Evolutionary conservation across 2,329 filamentous ascomycete species (phyloP).

Genomic region (Sarocladiaceae sp.): DNA sequence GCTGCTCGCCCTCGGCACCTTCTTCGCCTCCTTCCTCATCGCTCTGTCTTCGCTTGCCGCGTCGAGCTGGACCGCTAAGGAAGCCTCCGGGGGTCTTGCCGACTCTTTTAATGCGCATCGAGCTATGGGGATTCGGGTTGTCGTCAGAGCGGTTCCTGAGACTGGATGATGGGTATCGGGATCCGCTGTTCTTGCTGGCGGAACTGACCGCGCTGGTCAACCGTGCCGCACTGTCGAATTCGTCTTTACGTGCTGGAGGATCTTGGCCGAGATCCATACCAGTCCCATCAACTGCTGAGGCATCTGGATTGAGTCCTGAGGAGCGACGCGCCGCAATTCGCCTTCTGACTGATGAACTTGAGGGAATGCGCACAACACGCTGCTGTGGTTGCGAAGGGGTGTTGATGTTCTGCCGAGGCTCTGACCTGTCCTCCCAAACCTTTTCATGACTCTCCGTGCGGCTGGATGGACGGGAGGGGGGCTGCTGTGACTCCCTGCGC

Average conservation of each 20-base stretch:
- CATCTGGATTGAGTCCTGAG: constrained; percentile 27
- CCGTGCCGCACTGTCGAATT: constrained; percentile 43
- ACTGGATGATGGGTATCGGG: constrained; percentile 44
- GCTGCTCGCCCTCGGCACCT: constrained; percentile 34
- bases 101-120: constrained; percentile 70
- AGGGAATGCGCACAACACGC: constrained; percentile 48
- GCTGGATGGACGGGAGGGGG: constrained; percentile 24
- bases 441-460: constrained; percentile 31
- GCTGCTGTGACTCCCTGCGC: constrained; percentile 14
- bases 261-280: constrained; percentile 43
- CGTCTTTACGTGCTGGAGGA: constrained; percentile 27
- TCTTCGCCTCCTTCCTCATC: constrained; percentile 53
- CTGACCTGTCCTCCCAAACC: constrained; percentile 33
- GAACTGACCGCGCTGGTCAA: neutral
- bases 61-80: constrained; percentile 70
- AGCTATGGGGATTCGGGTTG: constrained; percentile 60
- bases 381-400: constrained; percentile 43
- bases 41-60: constrained; percentile 62
- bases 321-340: constrained; percentile 24
- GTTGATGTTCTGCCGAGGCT: constrained; percentile 37
- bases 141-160: constrained; percentile 51
- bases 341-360: constrained; percentile 40
- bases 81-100: constrained; percentile 72
- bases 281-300: too few species aligned
- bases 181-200: constrained; percentile 43